These are phyloP conservation scores for Magnusiomyces tetraspermus DNA, from an alignment of 1,139 yeast genomes.

Conservation along the genomic window DNA sequence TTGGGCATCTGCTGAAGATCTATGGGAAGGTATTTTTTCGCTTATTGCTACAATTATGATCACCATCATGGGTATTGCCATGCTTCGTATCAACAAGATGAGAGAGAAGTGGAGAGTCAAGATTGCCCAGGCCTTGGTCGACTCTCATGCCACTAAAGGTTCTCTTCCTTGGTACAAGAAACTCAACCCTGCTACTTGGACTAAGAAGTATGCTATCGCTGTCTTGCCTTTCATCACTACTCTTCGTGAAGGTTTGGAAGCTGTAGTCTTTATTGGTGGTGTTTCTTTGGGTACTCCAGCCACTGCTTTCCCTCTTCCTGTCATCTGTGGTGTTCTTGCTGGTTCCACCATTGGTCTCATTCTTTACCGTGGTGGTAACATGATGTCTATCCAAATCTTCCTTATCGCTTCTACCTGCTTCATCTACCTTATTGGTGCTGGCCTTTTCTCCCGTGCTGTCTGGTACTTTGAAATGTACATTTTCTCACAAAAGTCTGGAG, in stretches of 20 bases:
- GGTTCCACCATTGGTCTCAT: slow-evolving; percentile 59
- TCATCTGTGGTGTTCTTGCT: slow-evolving; percentile 56
- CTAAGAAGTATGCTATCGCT: slow-evolving; percentile 61
- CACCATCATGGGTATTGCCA: slow-evolving; percentile 84
- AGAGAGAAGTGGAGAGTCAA: slow-evolving; percentile 88
- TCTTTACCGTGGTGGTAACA: slow-evolving; percentile 71
- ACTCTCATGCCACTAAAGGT: slow-evolving; percentile 32
- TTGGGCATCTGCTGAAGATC: slow-evolving; percentile 80
- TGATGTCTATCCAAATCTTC: slow-evolving; percentile 69
- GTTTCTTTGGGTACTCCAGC: slow-evolving; percentile 71
- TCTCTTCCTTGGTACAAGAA: slow-evolving; percentile 24
- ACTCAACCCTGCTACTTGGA: slow-evolving; percentile 32
- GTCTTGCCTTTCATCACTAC: slow-evolving; percentile 70
- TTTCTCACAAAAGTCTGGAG: slow-evolving; percentile 62
- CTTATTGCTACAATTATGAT: slow-evolving; percentile 76
- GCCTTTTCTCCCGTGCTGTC: slow-evolving; percentile 78
- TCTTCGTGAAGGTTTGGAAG: slow-evolving; percentile 82
- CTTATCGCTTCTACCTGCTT: slow-evolving; percentile 76
- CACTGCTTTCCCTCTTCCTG: slow-evolving; percentile 74
- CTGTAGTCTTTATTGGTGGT: slow-evolving; percentile 82
- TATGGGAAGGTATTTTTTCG: slow-evolving; percentile 88
- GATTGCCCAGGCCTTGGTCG: slow-evolving; percentile 63
- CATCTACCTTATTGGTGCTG: slow-evolving; percentile 79
- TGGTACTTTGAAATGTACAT: slow-evolving; percentile 79
- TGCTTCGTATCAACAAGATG: slow-evolving; percentile 83